phyloP scores from a whole-genome alignment of 2,329 filamentous ascomycete genomes.

The Metarhizium sp. region DNA sequence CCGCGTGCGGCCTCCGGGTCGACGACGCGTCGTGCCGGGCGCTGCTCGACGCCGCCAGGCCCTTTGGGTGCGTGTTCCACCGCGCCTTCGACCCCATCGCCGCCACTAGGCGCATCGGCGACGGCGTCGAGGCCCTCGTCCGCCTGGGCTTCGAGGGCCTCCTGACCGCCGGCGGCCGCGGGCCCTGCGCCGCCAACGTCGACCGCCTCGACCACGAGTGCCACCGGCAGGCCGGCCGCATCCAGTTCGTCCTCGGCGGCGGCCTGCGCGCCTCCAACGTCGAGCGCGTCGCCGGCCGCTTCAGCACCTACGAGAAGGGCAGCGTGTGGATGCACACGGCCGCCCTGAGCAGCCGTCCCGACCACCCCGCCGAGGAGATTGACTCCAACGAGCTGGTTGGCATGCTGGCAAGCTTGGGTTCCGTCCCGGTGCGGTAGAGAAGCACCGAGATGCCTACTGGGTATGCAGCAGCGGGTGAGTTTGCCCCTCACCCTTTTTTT shows the following conservation, averaged over 20 bases:
- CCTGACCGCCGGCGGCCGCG: constrained; percentile 43
- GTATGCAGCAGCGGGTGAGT: background rate
- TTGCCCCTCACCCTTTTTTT: no score
- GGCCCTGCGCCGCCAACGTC: constrained; percentile 30
- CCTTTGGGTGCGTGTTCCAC: constrained; percentile 41
- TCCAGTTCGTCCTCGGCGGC: constrained; percentile 44
- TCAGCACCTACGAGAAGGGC: constrained; percentile 14
- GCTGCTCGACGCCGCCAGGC: constrained; percentile 32
- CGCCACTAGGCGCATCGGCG: constrained; percentile 10
- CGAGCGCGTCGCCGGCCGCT: constrained; percentile 13
- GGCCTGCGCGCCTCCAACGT: constrained; percentile 37
- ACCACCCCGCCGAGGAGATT: constrained; percentile 13
- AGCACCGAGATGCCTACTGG: background rate
- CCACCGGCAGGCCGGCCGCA: constrained; percentile 11
- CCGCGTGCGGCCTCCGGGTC: constrained; percentile 16
- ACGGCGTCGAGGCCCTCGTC: constrained; percentile 23
- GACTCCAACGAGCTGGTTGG: constrained; percentile 15
- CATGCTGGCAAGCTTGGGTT: constrained; percentile 12
- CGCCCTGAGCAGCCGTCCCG: constrained; percentile 10
- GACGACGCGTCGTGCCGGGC: constrained; percentile 28
- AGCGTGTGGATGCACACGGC: constrained; percentile 40
- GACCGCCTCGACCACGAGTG: constrained; percentile 27
- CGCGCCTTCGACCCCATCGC: constrained; percentile 45
- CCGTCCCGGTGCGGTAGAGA: background rate
- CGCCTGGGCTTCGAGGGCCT: constrained; percentile 39